These are phyloP conservation scores for Baudoinia panamericana DNA, from an alignment of 495 filamentous ascomycete species.

Conservation along the genomic window DNA sequence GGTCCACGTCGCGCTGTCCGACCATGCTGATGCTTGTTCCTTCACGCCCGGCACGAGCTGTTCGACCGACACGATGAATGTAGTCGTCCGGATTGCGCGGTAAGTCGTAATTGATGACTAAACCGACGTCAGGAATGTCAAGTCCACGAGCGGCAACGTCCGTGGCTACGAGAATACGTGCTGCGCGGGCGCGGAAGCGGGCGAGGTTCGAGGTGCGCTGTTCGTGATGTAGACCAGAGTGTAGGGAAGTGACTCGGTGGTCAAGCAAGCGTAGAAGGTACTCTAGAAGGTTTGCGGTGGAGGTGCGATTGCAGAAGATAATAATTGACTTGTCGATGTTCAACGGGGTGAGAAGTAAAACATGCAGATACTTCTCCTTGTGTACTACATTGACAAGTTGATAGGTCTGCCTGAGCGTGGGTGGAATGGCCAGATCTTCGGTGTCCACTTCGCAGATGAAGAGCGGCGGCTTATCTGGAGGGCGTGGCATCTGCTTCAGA, in stretches of 20 bases:
- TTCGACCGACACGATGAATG: constrained; percentile 90
- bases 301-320: constrained; percentile 88
- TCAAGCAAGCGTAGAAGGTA: constrained; percentile 70
- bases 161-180: constrained; percentile 81
- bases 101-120: constrained; percentile 92
- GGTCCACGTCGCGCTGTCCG: constrained; percentile 78
- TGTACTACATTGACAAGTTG: constrained; percentile 77
- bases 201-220: constrained; percentile 76
- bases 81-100: constrained; percentile 95
- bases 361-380: constrained; percentile 85
- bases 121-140: constrained; percentile 80
- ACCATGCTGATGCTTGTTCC: constrained; percentile 81
- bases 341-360: constrained; percentile 64
- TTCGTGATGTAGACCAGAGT: constrained; percentile 70
- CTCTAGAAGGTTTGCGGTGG: constrained; percentile 76
- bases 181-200: constrained; percentile 81
- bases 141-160: constrained; percentile 94
- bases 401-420: constrained; percentile 71
- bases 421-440: constrained; percentile 57
- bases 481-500: constrained; percentile 59
- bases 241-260: constrained; percentile 81
- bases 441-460: constrained; percentile 82
- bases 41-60: constrained; percentile 71
- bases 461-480: constrained; percentile 54
- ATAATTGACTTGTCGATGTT: constrained; percentile 67